Base-by-base conservation (phyloP, 257 asterid genomes). In the Capsicum baccatum region DNA sequence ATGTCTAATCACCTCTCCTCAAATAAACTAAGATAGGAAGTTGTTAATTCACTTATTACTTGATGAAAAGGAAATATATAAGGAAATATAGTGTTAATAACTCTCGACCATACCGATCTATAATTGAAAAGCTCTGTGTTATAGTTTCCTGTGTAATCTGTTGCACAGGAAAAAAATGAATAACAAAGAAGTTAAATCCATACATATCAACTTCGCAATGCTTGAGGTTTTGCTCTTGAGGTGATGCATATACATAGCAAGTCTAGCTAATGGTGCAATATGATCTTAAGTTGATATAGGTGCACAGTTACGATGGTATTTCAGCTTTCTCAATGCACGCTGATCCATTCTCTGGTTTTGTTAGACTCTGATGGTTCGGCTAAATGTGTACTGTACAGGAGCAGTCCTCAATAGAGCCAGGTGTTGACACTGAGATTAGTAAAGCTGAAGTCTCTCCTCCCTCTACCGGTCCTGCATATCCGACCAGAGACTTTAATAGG, bases 401-500 rank as follows among this genome's bases (percentile, higher is more conserved):
- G 57, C 89, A 91, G 83, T 86, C 81, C 55, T 16, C 70, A 48
- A 74, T 35, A 62, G 93, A 83, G 84, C 85, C 91, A 76, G 92
- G 87, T 79, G 76, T 88, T 52, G 92, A 55, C 84, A 81, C 33
- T 39, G 89, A 84, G 59, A 88, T 73, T 67, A 62, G 67, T 58
- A 37, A 79, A 9, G 68, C 86, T 47, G 79, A 73, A 74, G 88
- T 83, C 37, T 62, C 88, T 21, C 68, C 90, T 82, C 81, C 98
- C 57, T 67, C 98, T 6, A 7, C 59, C n/a, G 91, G 90, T 19
- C 97, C 94, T 6, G 93, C 85, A 85, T 94, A 85, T 90, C 98
- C 99, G 0, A 92, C 92, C 88, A 94, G 89, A 86, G 89, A 63
- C 11, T 86, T 95, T 47, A 97, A 93, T 86, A 87, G 87, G 88